Percentiles rank a stretch among this genome's conserved stretches.
Conservation (phyloP, 306 rosid species). For the Dalbergia cultrata region DNA sequence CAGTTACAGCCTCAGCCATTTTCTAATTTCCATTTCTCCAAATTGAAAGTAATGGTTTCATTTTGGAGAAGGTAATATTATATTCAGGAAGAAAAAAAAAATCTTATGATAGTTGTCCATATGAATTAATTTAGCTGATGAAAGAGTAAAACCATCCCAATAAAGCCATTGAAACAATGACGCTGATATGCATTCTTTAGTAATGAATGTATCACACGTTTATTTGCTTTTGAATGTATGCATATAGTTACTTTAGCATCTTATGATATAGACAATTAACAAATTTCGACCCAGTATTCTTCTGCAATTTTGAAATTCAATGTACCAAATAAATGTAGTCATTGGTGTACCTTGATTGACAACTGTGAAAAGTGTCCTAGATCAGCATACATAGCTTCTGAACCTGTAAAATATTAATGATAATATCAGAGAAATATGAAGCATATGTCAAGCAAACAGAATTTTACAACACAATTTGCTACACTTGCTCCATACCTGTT, state of each 20-base stretch:
- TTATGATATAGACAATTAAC: neutral
- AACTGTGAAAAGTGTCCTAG: constrained; percentile 91
- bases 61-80: constrained; percentile 32
- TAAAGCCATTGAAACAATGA: constrained; percentile 1
- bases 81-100: constrained; percentile 14
- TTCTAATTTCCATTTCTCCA: constrained; percentile 6
- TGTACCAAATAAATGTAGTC: constrained; percentile 31
- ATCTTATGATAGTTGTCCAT: neutral
- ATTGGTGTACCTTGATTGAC: constrained; percentile 63
- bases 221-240: neutral
- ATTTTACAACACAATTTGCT: constrained; percentile 31
- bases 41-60: constrained; percentile 25
- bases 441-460: constrained; percentile 6
- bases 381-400: constrained; percentile 99
- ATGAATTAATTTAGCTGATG: constrained; percentile 6
- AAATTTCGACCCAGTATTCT: neutral
- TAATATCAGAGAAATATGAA: constrained; percentile 46
- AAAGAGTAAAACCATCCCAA: neutral
- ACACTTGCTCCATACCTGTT: constrained; percentile 70
- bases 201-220: constrained; percentile 3
- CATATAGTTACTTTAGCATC: neutral
- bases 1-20: constrained; percentile 6
- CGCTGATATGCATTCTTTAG: constrained; percentile 21
- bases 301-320: too few species aligned
- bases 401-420: constrained; percentile 63